phyloP scores from a whole-genome alignment of 1,139 yeast species.

The Sugiyamaella sp. region DNA sequence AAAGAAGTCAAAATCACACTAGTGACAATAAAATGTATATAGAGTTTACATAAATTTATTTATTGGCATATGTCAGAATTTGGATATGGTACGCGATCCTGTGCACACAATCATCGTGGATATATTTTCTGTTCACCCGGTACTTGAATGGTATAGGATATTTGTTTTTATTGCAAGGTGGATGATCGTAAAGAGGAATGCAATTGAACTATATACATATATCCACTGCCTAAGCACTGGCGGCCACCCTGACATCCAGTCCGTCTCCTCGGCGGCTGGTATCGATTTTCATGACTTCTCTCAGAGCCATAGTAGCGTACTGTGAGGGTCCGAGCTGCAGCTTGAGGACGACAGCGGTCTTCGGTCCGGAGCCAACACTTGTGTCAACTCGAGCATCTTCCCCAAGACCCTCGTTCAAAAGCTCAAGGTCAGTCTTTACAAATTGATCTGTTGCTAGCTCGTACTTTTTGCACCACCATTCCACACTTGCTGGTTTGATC shows the following conservation, averaged over 20 bases:
- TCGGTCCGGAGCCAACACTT: slow-evolving; percentile 50
- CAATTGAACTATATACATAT: too few relatives aligned
- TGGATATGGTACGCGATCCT: too few relatives aligned
- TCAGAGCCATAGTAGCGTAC: slow-evolving; percentile 96
- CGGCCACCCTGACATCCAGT: slow-evolving; percentile 17
- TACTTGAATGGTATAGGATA: too few relatives aligned
- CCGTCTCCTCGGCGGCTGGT: slow-evolving; percentile 67
- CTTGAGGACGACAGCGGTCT: slow-evolving; percentile 71
- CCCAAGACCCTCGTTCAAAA: slow-evolving; percentile 49
- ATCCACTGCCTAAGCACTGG: too few relatives aligned
- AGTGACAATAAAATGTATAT: slow-evolving; percentile 5
- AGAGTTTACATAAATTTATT: neutral
- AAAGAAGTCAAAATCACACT: slow-evolving; percentile 8
- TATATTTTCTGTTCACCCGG: too few relatives aligned
- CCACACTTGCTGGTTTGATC: slow-evolving; percentile 64
- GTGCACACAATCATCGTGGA: too few relatives aligned
- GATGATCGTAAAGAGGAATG: too few relatives aligned
- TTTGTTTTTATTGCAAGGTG: too few relatives aligned
- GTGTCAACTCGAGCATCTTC: slow-evolving; percentile 21
- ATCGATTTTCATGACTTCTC: slow-evolving; percentile 87
- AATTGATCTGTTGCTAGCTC: slow-evolving; percentile 65
- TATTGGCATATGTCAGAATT: neutral
- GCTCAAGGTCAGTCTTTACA: slow-evolving; percentile 79
- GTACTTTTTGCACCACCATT: slow-evolving; percentile 67
- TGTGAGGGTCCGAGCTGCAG: slow-evolving; percentile 84